A percentile compares a stretch with the other conserved stretches of the same genome.
Evolutionary conservation across 2,329 filamentous ascomycete species (phyloP).

Genomic region (Diaporthe sp.): DNA sequence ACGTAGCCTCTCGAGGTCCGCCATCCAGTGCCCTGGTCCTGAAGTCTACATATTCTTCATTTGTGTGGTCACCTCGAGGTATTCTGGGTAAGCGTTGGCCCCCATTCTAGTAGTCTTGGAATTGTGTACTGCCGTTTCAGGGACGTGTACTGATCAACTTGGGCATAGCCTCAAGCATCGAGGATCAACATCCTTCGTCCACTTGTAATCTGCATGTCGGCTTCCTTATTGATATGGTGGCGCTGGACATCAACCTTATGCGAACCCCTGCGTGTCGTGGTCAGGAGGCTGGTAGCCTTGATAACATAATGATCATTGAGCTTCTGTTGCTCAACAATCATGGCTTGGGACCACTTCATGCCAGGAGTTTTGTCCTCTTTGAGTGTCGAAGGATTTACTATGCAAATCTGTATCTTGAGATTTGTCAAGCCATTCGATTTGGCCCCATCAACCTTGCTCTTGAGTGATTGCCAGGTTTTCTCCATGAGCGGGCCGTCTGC

Average conservation of each 20-base stretch:
- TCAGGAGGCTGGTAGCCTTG: not conserved
- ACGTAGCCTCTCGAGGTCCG: too few relatives aligned
- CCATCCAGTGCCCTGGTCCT: too few relatives aligned
- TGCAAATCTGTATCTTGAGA: not conserved
- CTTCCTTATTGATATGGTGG: not conserved
- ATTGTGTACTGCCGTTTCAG: too few relatives aligned
- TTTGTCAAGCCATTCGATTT: not conserved
- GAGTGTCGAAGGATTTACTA: not conserved
- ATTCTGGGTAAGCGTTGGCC: too few relatives aligned
- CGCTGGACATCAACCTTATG: not conserved
- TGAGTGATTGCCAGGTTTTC: not conserved
- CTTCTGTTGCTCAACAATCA: not conserved
- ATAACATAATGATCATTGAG: not conserved
- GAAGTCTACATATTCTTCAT: too few relatives aligned
- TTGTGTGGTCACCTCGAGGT: too few relatives aligned
- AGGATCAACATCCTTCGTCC: not conserved
- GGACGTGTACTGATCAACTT: not conserved
- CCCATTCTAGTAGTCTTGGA: too few relatives aligned
- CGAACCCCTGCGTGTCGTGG: not conserved
- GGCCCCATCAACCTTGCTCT: not conserved
- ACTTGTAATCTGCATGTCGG: not conserved
- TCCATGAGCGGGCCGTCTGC: not conserved
- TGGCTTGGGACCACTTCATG: not conserved
- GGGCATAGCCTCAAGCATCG: not conserved
- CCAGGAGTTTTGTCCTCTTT: not conserved